These are phyloP conservation scores for Spencermartinsiella ligniputridi DNA, from an alignment of 1,139 yeast genomes.

Conservation along the genomic window DNA sequence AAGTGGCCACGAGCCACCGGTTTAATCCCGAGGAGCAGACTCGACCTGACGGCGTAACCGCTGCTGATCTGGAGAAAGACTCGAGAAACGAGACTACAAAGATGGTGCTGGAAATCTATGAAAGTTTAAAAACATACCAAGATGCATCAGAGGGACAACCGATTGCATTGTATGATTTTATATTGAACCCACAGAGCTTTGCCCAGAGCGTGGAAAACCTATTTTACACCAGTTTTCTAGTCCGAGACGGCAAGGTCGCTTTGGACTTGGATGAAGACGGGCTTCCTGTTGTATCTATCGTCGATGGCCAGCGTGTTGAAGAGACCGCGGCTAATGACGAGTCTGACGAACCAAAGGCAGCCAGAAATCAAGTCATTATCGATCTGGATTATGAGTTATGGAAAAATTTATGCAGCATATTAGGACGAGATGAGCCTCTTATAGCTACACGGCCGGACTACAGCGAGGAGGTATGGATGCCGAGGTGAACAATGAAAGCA, in stretches of 20 bases:
- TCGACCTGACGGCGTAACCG: slow-evolving; percentile 11
- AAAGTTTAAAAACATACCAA: slow-evolving; percentile 5
- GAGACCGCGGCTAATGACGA: slow-evolving; percentile 27
- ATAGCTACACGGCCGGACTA: slow-evolving; percentile 13
- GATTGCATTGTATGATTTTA: slow-evolving; percentile 59
- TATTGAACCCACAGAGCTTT: slow-evolving; percentile 72
- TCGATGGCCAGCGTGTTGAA: slow-evolving; percentile 25
- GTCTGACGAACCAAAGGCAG: slow-evolving; percentile 23
- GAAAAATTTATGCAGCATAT: slow-evolving; percentile 39
- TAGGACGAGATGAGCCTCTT: slow-evolving; percentile 20
- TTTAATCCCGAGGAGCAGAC: slow-evolving; percentile 9
- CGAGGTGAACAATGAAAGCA: too few relatives aligned
- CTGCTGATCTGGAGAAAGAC: neutral
- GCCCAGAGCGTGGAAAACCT: slow-evolving; percentile 78
- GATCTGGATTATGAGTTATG: slow-evolving; percentile 65
- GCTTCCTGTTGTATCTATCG: slow-evolving; percentile 41
- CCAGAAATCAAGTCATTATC: slow-evolving; percentile 58
- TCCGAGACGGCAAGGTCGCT: slow-evolving; percentile 63
- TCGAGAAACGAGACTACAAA: slow-evolving; percentile 7
- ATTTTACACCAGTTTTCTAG: slow-evolving; percentile 74
- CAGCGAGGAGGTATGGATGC: neutral
- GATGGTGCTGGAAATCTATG: slow-evolving; percentile 13
- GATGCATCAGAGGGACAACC: slow-evolving; percentile 34
- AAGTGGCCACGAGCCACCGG: slow-evolving; percentile 9
- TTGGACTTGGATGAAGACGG: slow-evolving; percentile 47